Base-by-base conservation (phyloP, 2,329 filamentous ascomycete species). In the Fusarium staphyleae region DNA sequence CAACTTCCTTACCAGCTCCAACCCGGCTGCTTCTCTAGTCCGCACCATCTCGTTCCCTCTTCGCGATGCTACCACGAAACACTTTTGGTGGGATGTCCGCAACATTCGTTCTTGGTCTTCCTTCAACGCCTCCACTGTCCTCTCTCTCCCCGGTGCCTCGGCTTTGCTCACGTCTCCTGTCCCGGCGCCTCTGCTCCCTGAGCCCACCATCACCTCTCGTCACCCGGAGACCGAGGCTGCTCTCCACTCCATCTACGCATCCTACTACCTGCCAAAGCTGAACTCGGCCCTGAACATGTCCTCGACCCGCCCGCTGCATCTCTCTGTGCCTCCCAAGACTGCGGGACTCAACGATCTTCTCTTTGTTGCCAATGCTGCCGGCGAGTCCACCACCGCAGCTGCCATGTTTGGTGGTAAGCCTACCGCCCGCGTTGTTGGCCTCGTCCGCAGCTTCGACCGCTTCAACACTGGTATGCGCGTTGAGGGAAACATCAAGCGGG, bases 21-120 rank as follows among this genome's bases (percentile, higher is more conserved):
- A 96, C 69, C 92, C 93, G 15, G 87, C 91, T 16, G 89, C 93
- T 14, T 88, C 88, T 33, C 80, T 96, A 28, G 91, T 96, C 30
- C 88, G 88, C 68, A 89, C 88, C 63, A 84, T 93, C 63, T 90
- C 88, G 54, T 87, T 88, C 70, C 86, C 76, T 60, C 78, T 80
- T 67, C 84, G 80, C 60, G 89, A 86, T 71, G 87, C 81, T 68
- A 83, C 81, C 74, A 88, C 83, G 66, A 91, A 88, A 72, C 87
- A 96, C 77, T 96, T 93, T 74, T 98, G 93, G 93, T 97, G 91
- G 90, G 93, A 98, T 69, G 83, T 96, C 52, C 89, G 93, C 64
- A 93, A 96, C 71, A 80, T 97, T 62, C 86, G 90, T 58, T 83
- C 86, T 57, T 97, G 93, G 93, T 83, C 83, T 44, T 83, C 85